Evolutionary conservation across 805 yeast species (phyloP), one percentile per base, ranked within the genome.

Genomic region (Kluyveromyces siamensis): DNA sequence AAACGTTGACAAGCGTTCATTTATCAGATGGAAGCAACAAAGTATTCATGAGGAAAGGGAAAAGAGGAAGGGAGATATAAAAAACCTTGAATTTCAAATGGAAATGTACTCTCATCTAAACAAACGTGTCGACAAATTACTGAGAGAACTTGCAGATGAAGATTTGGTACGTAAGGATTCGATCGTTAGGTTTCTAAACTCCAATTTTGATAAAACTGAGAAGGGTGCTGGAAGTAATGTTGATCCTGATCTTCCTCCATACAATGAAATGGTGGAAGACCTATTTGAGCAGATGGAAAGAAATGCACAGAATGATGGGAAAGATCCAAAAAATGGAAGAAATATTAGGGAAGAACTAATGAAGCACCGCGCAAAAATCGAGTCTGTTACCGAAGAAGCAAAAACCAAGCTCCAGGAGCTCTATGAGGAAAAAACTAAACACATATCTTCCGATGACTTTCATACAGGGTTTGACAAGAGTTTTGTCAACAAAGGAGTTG

Each of bases 1-100:
- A 51, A 93, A 93, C 62, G 99, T 93, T 33, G 99, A 93, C 66
- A 93, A 93, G 64, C 72, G 72, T 38, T 90, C 98, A 1, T 91
- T 93, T 56, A 87, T 93, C 58, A 79, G 81, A 51, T 91, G 98
- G 99, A 91, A 88, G 63, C 99, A 93, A 69, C 84, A 96, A 60
- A 96, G 90, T 57, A 93, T 93, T 55, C 99, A 93, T 64, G 96
- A 91, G 62, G 84, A 89, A 68, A 81, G 99, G 53, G 77, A 74
- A 39, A 87, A 87, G 62, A 72, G 95, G 61, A 84, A 84, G 59
- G 76, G 79, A 41, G 90, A 91, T 58, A 85, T 89, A 62, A 79
- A 77, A 52, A 80, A 85, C 33, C 73, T 90, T 44, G 81, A 83
- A 53, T 76, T 86, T 19, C 96, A 90, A 64, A 72, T 78, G 54